Base-by-base conservation (phyloP, 345 rosid species). In the Firmiana major region DNA sequence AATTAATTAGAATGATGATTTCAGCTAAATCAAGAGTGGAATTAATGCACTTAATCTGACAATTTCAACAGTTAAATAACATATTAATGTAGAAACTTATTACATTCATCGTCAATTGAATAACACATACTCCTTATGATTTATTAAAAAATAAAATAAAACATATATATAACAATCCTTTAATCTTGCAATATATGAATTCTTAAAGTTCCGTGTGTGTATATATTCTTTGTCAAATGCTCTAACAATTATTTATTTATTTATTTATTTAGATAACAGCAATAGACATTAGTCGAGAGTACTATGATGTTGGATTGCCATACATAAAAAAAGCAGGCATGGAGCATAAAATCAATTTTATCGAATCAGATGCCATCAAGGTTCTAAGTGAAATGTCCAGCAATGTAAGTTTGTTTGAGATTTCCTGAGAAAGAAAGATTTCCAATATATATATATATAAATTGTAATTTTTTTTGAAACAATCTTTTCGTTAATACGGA, bases 271-370 rank as follows among this genome's bases (percentile, higher is more conserved):
- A 86, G 90, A 80, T 88, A 73, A 83, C 85, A 16, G 91, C 90
- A 2, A 82, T 85, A 16, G 91, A 89, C 58, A 53, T 40, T 0
- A 75, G 80, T 9, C 12, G 63, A 24, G 87, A 88, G 76, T 83
- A 81, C 22, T 91, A 59, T 67, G 89, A 89, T 46, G 16, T 76
- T 6, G 92, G 89, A 38, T 49, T 83, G 40, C 87, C 88, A 0
- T 82, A 68, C 71, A 87, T 90, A 21, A 65, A 79, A 48, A 81
- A 87, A 21, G 89, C 94, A 8, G 86, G 91, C 12, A 84, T 89
- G 48, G 87, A 85, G 15, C 83, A 86, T 46, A 90, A 89, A 79
- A 86, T 89, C 77, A 85, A 85, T 31, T 89, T 87, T 81, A 83
- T 90, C 28, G 71, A 86, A n/a, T 80, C 84, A 0, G 82, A 80